Percentiles rank a stretch among this genome's conserved stretches.
These are phyloP conservation scores for Naematelia encephala DNA, from an alignment of 768 basidiomycete genomes.

Conservation along the genomic window DNA sequence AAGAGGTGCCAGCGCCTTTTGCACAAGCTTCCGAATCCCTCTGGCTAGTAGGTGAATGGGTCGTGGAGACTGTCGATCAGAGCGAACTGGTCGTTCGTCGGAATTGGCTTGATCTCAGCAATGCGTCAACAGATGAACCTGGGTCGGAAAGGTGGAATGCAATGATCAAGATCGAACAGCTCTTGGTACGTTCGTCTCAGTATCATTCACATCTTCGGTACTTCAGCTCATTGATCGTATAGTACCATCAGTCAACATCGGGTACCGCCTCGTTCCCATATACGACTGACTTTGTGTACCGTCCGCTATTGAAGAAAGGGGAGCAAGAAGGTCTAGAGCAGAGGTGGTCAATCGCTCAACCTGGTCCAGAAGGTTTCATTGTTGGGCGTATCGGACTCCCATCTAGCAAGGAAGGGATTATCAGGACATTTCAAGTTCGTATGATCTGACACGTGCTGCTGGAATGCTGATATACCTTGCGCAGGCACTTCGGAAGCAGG, in stretches of 20 bases:
- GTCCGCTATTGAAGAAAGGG: not conserved
- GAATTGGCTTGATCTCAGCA: constrained; percentile 19
- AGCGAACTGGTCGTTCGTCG: constrained; percentile 27
- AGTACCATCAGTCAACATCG: constrained; percentile 4
- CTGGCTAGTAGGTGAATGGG: constrained; percentile 17
- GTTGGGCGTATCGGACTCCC: constrained; percentile 24
- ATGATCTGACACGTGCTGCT: too few species aligned
- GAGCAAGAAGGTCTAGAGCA: constrained; percentile 12
- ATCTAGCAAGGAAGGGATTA: constrained; percentile 4
- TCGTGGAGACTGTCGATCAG: constrained; percentile 20
- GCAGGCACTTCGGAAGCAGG: constrained; percentile 17
- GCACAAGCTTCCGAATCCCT: not conserved
- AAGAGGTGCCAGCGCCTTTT: constrained; percentile 12
- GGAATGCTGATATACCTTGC: too few species aligned
- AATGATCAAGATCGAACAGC: constrained; percentile 26
- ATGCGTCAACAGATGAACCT: not conserved
- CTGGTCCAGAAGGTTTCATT: constrained; percentile 29
- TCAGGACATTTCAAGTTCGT: constrained; percentile 16
- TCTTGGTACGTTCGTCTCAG: constrained; percentile 21
- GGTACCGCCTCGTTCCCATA: constrained; percentile 26
- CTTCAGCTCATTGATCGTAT: constrained; percentile 1
- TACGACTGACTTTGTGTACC: constrained; percentile 22
- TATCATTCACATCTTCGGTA: not conserved
- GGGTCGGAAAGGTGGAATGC: constrained; percentile 10
- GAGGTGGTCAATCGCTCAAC: constrained; percentile 31